Base-by-base conservation (phyloP, 2,329 filamentous ascomycete genomes). In the Cercospora brassicicola region DNA sequence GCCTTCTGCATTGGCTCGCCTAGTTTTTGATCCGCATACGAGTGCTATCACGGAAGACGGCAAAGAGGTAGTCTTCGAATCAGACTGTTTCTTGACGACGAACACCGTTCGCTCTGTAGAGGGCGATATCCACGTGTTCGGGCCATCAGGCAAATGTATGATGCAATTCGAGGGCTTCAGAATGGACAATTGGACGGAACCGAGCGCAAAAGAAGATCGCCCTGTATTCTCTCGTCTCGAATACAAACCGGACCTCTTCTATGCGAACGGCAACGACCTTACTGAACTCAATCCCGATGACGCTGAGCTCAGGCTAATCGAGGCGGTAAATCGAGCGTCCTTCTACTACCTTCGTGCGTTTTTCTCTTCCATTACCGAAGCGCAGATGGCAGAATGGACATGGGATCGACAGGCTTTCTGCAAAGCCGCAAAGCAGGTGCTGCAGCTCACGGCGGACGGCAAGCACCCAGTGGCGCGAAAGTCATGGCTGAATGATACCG, bases 1-100 rank as follows among this genome's bases (percentile, higher is more conserved):
- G 31, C 69, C 69, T 23, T 67, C 69, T 20, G 67, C 67, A 62
- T 18, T 69, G 20, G 66, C 67, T 23, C 69, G 69, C 9, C 62
- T 71, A 8, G 65, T 66, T 7, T 68, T 71, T 57, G 60, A 69
- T 59, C 69, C 69, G 42, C 67, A 69, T 26, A 65, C 67, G 6
- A 55, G 30, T 15, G 45, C 39, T 20, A 7, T 71, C 20, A 45
- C 79, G 1, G 67, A 69, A 8, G 77, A 79, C 68, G 74, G 71
- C 60, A 60, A 42, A 26, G 36, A 67, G 4, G 65, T 69, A 8
- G 60, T 65, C 10, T 69, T 71, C 30, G 65, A 71, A 48, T 66
- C 69, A 30, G 69, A 71, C 42, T 71, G 67, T 36, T 66, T 69
- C 60, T 36, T 71, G 59, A 71, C 69, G 1, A 66, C 65, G n/a